A percentile compares a stretch with the other conserved stretches of the same genome.
Conservation (phyloP, 306 rosid species). For the Myrica gale region DNA sequence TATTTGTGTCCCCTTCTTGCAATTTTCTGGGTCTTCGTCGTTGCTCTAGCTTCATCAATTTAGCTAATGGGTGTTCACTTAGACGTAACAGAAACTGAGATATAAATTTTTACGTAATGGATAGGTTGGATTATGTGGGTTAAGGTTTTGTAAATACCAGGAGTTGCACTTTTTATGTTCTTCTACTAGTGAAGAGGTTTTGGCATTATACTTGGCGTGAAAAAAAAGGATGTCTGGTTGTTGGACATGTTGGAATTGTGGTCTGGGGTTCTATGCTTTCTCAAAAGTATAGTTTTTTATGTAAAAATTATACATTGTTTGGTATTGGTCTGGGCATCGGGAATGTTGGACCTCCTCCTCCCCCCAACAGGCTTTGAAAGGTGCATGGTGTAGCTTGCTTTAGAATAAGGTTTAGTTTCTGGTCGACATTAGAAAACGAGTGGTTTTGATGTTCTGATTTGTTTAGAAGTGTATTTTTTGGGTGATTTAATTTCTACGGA, state of each 20-base stretch:
- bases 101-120: neutral
- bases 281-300: neutral
- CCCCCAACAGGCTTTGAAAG: slow-evolving; percentile 9
- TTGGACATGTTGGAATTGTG: neutral
- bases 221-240: neutral
- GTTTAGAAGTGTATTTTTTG: neutral
- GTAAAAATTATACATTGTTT: neutral
- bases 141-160: neutral
- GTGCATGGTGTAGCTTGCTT: slow-evolving; percentile 9
- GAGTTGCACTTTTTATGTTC: neutral
- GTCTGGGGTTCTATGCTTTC: slow-evolving; percentile 6
- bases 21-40: slow-evolving; percentile 14
- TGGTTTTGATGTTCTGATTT: no score
- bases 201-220: neutral
- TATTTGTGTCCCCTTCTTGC: neutral
- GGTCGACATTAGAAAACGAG: no score
- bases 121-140: neutral
- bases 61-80: slow-evolving; percentile 2
- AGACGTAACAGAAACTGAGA: neutral
- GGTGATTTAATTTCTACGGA: neutral
- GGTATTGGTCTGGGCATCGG: slow-evolving; percentile 2
- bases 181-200: neutral
- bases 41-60: slow-evolving; percentile 12
- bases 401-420: slow-evolving; percentile 1
- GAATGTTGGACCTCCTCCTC: slow-evolving; percentile 13